phyloP scores from a whole-genome alignment of 192 early-diverging fungal genomes.

The Backusella psychrophila region DNA sequence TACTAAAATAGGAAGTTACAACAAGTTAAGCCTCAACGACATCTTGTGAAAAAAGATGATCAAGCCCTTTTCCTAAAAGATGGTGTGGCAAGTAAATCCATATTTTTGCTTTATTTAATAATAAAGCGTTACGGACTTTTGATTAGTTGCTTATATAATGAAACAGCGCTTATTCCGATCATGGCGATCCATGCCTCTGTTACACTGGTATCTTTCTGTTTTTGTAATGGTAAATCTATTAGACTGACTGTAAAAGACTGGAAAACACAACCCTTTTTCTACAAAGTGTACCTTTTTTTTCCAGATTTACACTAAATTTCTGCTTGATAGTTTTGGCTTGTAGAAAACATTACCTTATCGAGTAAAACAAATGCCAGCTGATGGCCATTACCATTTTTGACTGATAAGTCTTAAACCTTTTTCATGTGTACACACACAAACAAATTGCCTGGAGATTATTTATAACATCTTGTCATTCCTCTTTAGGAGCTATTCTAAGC shows the following conservation, averaged over 20 bases:
- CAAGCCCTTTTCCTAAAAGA: too few relatives aligned
- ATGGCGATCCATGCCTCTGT: not conserved
- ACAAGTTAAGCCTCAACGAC: too few relatives aligned
- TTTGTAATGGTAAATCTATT: not conserved
- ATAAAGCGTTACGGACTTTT: not conserved
- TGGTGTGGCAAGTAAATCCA: too few relatives aligned
- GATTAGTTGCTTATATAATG: not conserved
- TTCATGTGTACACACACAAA: not conserved
- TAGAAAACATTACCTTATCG: not conserved
- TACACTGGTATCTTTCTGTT: slow-evolving; percentile 1
- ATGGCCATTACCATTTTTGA: not conserved
- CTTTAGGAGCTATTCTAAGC: slow-evolving; percentile 3
- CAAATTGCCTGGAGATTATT: not conserved
- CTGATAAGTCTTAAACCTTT: not conserved
- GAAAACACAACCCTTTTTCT: not conserved
- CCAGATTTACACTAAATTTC: not conserved
- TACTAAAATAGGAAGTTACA: too few relatives aligned
- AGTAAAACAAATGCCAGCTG: not conserved
- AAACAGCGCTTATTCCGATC: not conserved
- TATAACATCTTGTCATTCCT: not conserved
- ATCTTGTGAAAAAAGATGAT: too few relatives aligned
- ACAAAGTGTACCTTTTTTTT: not conserved
- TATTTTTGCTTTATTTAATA: too few relatives aligned
- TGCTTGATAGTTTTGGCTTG: not conserved
- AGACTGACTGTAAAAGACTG: not conserved